These are phyloP conservation scores for Ascobolus immersus DNA, from an alignment of 495 filamentous ascomycete genomes.

Conservation along the genomic window DNA sequence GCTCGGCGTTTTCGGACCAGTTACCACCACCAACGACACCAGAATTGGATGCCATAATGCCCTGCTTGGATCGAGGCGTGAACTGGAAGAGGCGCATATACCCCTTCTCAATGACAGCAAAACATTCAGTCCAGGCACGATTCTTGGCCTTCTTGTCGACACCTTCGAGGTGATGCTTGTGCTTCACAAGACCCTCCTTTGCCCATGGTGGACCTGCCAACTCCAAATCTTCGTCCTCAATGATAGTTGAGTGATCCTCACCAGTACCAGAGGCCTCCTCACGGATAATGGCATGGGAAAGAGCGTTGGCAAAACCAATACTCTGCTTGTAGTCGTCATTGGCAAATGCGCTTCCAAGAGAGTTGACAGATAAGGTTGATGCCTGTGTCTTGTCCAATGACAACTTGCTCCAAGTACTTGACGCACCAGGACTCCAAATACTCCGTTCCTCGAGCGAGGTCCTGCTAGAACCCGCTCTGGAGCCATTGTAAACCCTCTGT, in stretches of 20 bases:
- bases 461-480: constrained; percentile 67
- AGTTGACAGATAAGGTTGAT: constrained; percentile 69
- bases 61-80: constrained; percentile 38
- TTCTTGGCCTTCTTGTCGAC: constrained; percentile 78
- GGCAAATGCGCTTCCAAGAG: constrained; percentile 51
- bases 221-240: constrained; percentile 79
- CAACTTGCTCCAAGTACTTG: constrained; percentile 84
- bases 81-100: constrained; percentile 90
- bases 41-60: constrained; percentile 23
- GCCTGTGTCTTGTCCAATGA: constrained; percentile 73
- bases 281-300: constrained; percentile 88
- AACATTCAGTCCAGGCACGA: constrained; percentile 78
- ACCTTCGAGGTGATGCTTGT: constrained; percentile 84
- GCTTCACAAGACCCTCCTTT: constrained; percentile 84
- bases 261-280: constrained; percentile 44
- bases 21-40: constrained; percentile 78
- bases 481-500: constrained; percentile 48
- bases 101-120: constrained; percentile 96
- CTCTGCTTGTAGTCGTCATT: constrained; percentile 78
- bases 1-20: constrained; percentile 87
- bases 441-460: constrained; percentile 85
- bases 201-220: constrained; percentile 86
- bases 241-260: constrained; percentile 33
- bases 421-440: constrained; percentile 71
- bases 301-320: constrained; percentile 89